Evolutionary conservation across 73 alveolate species (phyloP).

Genomic region (Paramecium sexaurelia): DNA sequence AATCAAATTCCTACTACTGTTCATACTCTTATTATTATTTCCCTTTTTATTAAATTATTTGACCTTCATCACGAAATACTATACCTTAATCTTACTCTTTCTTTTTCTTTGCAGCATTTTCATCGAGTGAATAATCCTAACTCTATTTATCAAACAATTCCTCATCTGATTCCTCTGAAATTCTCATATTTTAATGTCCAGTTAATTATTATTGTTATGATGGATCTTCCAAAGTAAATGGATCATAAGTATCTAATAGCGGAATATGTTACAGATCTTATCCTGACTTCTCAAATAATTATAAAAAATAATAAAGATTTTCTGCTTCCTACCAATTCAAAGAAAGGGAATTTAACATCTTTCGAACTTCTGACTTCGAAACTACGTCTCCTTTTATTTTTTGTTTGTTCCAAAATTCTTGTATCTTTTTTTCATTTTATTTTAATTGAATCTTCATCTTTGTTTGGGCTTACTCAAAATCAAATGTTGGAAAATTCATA

Average conservation of each 20-base stretch:
- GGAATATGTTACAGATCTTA: background rate
- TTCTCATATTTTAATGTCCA: slow-evolving; percentile 41
- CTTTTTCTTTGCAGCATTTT: background rate
- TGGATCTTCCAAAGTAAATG: slow-evolving; percentile 4
- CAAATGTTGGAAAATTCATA: slow-evolving; percentile 34
- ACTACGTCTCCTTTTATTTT: background rate
- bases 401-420: slow-evolving; percentile 23
- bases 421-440: background rate
- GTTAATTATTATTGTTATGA: background rate
- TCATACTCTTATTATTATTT: background rate
- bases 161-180: slow-evolving; percentile 47
- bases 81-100: slow-evolving; percentile 11
- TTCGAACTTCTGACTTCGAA: background rate
- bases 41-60: background rate
- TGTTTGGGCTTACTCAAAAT: background rate
- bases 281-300: slow-evolving; percentile 49
- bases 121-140: slow-evolving; percentile 49
- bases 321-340: slow-evolving; percentile 29
- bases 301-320: background rate
- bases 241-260: background rate
- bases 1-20: background rate
- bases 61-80: slow-evolving; percentile 38
- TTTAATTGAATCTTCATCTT: background rate
- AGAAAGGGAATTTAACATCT: background rate
- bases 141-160: slow-evolving; percentile 53